Base-by-base conservation (phyloP, 192 early-diverging fungal genomes). In the Backusella luteola region DNA sequence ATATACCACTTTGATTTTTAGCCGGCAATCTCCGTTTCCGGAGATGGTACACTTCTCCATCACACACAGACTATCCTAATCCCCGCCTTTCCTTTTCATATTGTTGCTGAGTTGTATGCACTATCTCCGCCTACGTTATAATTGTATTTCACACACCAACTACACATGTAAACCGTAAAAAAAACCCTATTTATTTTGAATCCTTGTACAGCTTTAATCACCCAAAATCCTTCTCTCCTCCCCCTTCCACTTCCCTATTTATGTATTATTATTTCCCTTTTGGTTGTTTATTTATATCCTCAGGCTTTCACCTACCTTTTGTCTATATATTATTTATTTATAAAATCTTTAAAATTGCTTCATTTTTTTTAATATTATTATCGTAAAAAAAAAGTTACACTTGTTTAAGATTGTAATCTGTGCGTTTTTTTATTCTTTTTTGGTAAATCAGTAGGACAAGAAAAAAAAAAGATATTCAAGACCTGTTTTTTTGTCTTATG, bases 361-460 rank as follows among this genome's bases (percentile, higher is more conserved):
- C 46, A 6, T 7, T 49, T 49, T 49, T 49, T 39, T 49, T 6
- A n/a, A n/a, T 49, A 63, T 29, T 53, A 53, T 63, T 63, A 29
- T 63, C 7, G 15, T 29, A 63, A 63, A 26, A 63, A 63, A 29
- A 11, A 19, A 59, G 53, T 59, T 59, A 59, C 53, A 59, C 53
- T 59, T 59, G 11, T 59, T 59, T 59, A 59, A 59, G 53, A 59
- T 59, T 59, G 53, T 59, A 59, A 59, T 59, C 53, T 59, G 53
- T 59, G 53, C 53, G 53, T 59, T 59, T 59, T 56, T 59, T 59
- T n/a, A 21, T 53, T 53, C n/a, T 56, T 26, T 56, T 56, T 56
- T 56, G 53, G 53, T 56, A 56, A 49, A 56, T 23, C 21, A 56
- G 53, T 56, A 26, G 3, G 53, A 56, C 53, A 56, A 56, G 53